A percentile compares a stretch with the other conserved stretches of the same genome.
These are phyloP conservation scores for Lycium ferocissimum DNA, from an alignment of 257 asterid genomes.

Conservation along the genomic window DNA sequence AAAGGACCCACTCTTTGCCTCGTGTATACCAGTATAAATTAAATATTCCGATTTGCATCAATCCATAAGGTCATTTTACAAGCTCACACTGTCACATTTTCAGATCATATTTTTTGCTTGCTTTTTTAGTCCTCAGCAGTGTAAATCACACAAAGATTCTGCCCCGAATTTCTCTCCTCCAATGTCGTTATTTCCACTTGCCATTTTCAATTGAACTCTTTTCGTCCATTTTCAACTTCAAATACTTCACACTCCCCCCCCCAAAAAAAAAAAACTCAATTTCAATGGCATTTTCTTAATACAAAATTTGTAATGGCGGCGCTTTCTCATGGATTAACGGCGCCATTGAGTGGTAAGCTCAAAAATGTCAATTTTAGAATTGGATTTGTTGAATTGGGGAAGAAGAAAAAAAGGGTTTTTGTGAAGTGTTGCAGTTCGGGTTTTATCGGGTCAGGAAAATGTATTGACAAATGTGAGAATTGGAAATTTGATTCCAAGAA, in stretches of 20 bases:
- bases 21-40: neutral
- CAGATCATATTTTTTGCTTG: neutral
- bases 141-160: slow-evolving; percentile 19
- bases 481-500: slow-evolving; percentile 52
- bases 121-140: neutral
- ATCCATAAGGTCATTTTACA: neutral
- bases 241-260: neutral
- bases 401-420: slow-evolving; percentile 55
- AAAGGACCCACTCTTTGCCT: neutral
- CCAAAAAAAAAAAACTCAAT: too few species aligned
- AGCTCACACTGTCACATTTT: neutral
- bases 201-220: neutral
- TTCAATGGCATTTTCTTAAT: slow-evolving; percentile 40
- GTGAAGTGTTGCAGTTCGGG: slow-evolving; percentile 64
- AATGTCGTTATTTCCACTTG: neutral
- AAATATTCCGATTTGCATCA: neutral
- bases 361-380: slow-evolving; percentile 44
- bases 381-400: slow-evolving; percentile 47
- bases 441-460: slow-evolving; percentile 49
- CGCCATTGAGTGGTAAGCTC: slow-evolving; percentile 46
- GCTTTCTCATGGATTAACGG: slow-evolving; percentile 36
- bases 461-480: slow-evolving; percentile 57
- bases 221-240: neutral
- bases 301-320: slow-evolving; percentile 46
- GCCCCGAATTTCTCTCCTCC: slow-evolving; percentile 36